A percentile compares a stretch with the other conserved stretches of the same genome.
Evolutionary conservation across 202 grass and related monocot genomes (phyloP).

Genomic region (Zizania palustris): DNA sequence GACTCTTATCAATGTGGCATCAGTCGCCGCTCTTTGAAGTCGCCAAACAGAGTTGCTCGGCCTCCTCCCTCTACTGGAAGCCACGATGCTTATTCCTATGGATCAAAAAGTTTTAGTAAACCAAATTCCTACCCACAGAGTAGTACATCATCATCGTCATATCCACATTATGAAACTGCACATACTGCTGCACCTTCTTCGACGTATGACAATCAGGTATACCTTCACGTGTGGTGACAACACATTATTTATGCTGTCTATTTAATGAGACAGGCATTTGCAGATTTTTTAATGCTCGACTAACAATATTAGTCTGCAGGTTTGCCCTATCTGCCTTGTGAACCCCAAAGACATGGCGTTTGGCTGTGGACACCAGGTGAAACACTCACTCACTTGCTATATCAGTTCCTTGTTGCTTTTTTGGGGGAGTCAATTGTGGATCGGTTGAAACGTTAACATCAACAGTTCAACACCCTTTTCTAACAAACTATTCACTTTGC

Average conservation of each 20-base stretch:
- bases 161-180: conserved; percentile 51
- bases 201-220: conserved; percentile 69
- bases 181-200: conserved; percentile 52
- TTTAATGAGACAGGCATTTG: neutral
- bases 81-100: conserved; percentile 42
- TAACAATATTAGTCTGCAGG: conserved; percentile 40
- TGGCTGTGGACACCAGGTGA: conserved; percentile 93
- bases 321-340: conserved; percentile 92
- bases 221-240: neutral
- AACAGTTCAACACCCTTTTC: conserved; percentile 27
- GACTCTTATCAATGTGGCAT: conserved; percentile 28
- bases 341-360: conserved; percentile 95
- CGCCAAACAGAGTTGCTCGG: conserved; percentile 63
- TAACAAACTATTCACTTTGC: conserved; percentile 49
- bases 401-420: conserved; percentile 38
- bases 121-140: conserved; percentile 45
- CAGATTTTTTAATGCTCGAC: neutral
- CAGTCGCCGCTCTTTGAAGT: conserved; percentile 59
- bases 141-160: conserved; percentile 46
- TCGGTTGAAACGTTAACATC: conserved; percentile 42
- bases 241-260: neutral
- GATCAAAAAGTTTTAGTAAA: conserved; percentile 64
- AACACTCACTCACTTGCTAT: neutral
- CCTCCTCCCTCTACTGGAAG: conserved; percentile 64
- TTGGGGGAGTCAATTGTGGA: conserved; percentile 26